Conservation (phyloP, 768 basidiomycete genomes). For the Termitomyces sp. region DNA sequence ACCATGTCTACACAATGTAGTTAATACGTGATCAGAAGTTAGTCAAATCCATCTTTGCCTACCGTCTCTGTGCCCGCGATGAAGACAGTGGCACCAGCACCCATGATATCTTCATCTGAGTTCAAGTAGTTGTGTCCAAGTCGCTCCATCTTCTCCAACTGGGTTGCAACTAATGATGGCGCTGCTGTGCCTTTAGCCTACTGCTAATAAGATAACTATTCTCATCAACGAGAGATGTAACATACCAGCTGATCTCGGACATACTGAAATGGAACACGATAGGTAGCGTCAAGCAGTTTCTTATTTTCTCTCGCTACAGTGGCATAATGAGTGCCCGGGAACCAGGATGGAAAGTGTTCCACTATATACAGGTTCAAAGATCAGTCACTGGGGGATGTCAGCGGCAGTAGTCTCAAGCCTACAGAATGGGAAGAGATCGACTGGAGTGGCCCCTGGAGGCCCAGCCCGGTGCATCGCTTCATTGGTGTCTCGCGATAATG, state of each 20-base stretch:
- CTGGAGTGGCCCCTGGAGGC: conserved; percentile 20
- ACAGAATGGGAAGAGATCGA: conserved; percentile 26
- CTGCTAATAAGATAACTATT: background rate
- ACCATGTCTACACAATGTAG: conserved; percentile 25
- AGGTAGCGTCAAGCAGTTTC: conserved; percentile 20
- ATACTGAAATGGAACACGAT: conserved; percentile 28
- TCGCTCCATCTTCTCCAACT: conserved; percentile 13
- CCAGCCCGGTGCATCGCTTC: conserved; percentile 23
- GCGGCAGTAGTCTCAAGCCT: conserved; percentile 20
- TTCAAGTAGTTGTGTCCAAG: background rate
- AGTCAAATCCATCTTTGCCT: background rate
- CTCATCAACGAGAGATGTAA: background rate
- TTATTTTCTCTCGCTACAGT: conserved; percentile 14
- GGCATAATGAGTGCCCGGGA: conserved; percentile 28
- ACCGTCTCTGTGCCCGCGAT: conserved; percentile 36
- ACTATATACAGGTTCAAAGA: background rate
- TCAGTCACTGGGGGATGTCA: conserved; percentile 28
- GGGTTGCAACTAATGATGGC: conserved; percentile 19
- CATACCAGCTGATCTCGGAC: conserved; percentile 34
- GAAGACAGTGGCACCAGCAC: conserved; percentile 19
- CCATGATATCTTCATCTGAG: conserved; percentile 20
- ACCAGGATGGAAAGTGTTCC: conserved; percentile 3
- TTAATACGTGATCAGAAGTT: background rate
- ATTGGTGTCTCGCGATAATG: conserved; percentile 30
- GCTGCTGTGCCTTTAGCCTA: conserved; percentile 20